Percentiles rank a stretch among this genome's conserved stretches.
Conservation (phyloP, 2,329 filamentous ascomycete genomes). For the Talaromyces islandicus region DNA sequence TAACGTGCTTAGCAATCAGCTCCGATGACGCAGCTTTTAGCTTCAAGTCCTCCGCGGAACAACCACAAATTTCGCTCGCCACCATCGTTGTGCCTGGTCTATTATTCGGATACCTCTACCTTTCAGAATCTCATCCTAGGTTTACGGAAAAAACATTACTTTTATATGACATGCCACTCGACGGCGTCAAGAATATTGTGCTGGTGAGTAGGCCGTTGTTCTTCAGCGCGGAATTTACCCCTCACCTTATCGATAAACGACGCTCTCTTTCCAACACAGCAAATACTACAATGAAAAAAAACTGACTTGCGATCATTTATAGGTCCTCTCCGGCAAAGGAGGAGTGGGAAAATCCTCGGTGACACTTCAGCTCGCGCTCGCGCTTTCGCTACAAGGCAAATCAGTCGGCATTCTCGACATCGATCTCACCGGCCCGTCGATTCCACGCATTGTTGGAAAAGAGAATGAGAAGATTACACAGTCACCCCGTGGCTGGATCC, state of each 20-base stretch:
- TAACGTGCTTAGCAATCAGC: conserved; percentile 12
- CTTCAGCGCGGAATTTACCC: not conserved
- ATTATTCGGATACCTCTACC: not conserved
- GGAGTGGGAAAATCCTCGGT: conserved; percentile 97
- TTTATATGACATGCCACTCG: conserved; percentile 30
- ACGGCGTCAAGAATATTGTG: conserved; percentile 39
- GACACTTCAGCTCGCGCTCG: conserved; percentile 92
- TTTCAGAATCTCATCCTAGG: not conserved
- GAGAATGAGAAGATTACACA: conserved; percentile 87
- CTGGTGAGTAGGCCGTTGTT: conserved; percentile 26
- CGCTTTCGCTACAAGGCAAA: conserved; percentile 75
- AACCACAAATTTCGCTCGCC: conserved; percentile 2
- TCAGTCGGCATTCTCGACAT: conserved; percentile 94
- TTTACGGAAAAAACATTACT: not conserved
- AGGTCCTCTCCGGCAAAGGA: conserved; percentile 90
- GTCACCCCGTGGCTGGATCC: conserved; percentile 85
- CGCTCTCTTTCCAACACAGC: not conserved
- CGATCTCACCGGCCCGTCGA: conserved; percentile 92
- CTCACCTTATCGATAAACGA: conserved; percentile 21
- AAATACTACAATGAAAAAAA: not conserved
- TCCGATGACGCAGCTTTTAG: conserved; percentile 12
- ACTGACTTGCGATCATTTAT: conserved; percentile 5
- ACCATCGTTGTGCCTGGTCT: not conserved
- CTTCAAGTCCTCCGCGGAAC: not conserved
- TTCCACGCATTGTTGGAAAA: conserved; percentile 88